phyloP scores from a whole-genome alignment of 2,329 filamentous ascomycete species.

The Rhynchosporium secalis region DNA sequence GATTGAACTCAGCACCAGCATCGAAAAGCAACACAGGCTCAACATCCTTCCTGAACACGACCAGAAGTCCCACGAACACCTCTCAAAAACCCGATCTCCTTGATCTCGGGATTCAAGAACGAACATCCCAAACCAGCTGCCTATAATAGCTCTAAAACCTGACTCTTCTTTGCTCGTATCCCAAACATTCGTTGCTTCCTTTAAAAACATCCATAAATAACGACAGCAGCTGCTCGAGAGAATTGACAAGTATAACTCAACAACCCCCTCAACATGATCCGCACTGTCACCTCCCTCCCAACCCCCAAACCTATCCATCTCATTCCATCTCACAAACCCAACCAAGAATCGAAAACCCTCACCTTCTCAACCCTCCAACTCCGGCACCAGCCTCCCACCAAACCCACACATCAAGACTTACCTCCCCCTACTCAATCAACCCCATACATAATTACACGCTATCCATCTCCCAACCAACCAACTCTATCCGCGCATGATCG shows the following conservation, averaged over 20 bases:
- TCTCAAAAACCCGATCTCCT: conserved; percentile 48
- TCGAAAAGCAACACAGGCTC: conserved; percentile 54
- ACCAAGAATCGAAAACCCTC: conserved; percentile 44
- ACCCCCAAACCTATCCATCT: conserved; percentile 37
- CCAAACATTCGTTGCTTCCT: background rate
- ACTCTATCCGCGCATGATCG: conserved; percentile 44
- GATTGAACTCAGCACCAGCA: conserved; percentile 62
- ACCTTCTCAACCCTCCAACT: conserved; percentile 50
- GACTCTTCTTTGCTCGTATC: background rate
- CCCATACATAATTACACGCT: conserved; percentile 54
- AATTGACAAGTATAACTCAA: conserved; percentile 47
- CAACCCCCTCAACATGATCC: conserved; percentile 59
- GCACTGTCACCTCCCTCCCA: conserved; percentile 45
- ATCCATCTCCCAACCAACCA: conserved; percentile 50
- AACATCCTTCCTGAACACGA: conserved; percentile 28
- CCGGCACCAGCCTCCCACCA: conserved; percentile 51
- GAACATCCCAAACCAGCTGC: conserved; percentile 57
- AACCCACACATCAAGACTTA: conserved; percentile 56
- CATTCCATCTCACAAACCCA: conserved; percentile 41
- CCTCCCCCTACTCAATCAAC: conserved; percentile 51
- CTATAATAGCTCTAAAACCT: conserved; percentile 19
- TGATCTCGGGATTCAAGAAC: conserved; percentile 54
- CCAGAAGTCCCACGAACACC: conserved; percentile 34
- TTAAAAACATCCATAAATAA: background rate
- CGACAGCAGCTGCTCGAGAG: background rate